Conservation (phyloP, 164 flowering plant species). For the Stephania yunnanensis region DNA sequence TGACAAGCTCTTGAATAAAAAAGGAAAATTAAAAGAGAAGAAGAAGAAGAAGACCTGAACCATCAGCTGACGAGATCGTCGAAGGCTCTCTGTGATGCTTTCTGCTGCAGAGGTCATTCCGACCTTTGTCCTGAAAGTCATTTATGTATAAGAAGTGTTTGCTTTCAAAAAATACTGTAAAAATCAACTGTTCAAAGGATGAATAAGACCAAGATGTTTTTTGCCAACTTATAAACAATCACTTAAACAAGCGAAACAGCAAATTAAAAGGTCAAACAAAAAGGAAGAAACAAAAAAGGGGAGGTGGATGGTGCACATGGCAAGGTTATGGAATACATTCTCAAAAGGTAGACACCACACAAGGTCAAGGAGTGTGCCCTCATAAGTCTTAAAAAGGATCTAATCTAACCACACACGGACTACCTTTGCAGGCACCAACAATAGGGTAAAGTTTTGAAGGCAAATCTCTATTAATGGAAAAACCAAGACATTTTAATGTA, state of each 20-base stretch:
- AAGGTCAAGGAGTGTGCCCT: not conserved
- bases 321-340: not conserved
- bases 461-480: not conserved
- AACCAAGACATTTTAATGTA: not conserved
- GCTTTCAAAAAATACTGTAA: not conserved
- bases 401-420: no score
- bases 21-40: not conserved
- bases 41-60: slow-evolving; percentile 50
- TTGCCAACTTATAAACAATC: not conserved
- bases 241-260: not conserved
- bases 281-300: not conserved
- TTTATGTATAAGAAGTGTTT: slow-evolving; percentile 2
- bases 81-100: slow-evolving; percentile 88
- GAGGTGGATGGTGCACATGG: not conserved
- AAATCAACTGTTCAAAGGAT: not conserved
- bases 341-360: not conserved
- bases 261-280: not conserved
- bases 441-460: not conserved
- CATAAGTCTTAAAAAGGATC: not conserved
- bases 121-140: slow-evolving; percentile 67
- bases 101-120: slow-evolving; percentile 97
- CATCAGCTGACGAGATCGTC: slow-evolving; percentile 88
- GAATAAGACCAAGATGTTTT: not conserved
- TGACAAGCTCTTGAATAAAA: not conserved
- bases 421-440: not conserved